Evolutionary conservation across 2,329 filamentous ascomycete genomes (phyloP).

Genomic region (Trichoderma sp.): DNA sequence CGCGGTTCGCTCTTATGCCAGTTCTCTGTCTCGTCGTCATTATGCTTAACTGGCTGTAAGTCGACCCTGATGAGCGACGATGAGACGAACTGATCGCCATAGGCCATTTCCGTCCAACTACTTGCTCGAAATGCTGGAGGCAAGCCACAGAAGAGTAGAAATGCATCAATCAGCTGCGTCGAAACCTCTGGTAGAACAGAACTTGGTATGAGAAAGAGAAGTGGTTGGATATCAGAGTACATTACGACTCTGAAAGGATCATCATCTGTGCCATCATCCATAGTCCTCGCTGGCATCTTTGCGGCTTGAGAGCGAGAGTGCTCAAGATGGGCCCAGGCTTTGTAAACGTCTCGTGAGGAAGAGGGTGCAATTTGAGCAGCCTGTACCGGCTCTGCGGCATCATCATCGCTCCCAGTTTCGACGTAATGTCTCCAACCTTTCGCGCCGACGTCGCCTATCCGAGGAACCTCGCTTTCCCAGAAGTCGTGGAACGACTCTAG

Average conservation of each 20-base stretch:
- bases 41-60: neutral
- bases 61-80: constrained; percentile 7
- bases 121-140: constrained; percentile 46
- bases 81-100: constrained; percentile 33
- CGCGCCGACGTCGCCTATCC: constrained; percentile 72
- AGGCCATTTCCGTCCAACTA: constrained; percentile 33
- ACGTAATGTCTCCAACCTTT: constrained; percentile 66
- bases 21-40: constrained; percentile 25
- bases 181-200: constrained; percentile 36
- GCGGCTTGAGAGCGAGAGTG: constrained; percentile 45
- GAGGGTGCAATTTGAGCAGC: constrained; percentile 13
- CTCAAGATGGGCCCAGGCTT: constrained; percentile 56
- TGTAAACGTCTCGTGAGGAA: constrained; percentile 46
- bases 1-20: constrained; percentile 27
- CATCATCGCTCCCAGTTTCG: constrained; percentile 34
- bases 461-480: constrained; percentile 81
- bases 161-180: constrained; percentile 62
- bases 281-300: constrained; percentile 65
- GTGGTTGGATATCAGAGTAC: constrained; percentile 68
- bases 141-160: constrained; percentile 65
- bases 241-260: constrained; percentile 83
- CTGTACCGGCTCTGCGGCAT: constrained; percentile 40
- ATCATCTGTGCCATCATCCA: constrained; percentile 72
- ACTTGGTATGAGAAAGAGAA: constrained; percentile 54
- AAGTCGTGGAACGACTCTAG: constrained; percentile 62